Percentiles rank a stretch among this genome's conserved stretches.
phyloP scores from a whole-genome alignment of 2,329 filamentous ascomycete species.

The Scolecobasidium constrictum region DNA sequence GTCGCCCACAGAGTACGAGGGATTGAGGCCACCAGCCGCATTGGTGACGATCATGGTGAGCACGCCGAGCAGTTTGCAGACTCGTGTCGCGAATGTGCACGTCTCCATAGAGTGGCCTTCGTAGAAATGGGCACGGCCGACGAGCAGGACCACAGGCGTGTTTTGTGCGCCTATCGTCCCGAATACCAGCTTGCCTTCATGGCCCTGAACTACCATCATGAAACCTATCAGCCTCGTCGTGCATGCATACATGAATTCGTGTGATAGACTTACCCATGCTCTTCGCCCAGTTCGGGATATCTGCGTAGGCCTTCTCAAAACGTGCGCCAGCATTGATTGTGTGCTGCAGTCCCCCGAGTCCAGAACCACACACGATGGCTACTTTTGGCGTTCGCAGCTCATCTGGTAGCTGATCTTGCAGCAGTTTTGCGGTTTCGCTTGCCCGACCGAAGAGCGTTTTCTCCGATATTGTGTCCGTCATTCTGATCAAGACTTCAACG shows the following conservation, averaged over 20 bases:
- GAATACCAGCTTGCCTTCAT: conserved; percentile 56
- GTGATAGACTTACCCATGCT: conserved; percentile 48
- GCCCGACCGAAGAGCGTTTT: conserved; percentile 31
- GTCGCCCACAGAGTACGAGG: conserved; percentile 53
- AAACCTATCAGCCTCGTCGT: neutral
- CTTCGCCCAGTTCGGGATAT: conserved; percentile 50
- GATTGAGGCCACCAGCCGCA: conserved; percentile 54
- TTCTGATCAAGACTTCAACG: too few relatives aligned
- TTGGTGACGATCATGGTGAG: conserved; percentile 55
- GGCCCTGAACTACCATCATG: conserved; percentile 37
- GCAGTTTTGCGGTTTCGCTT: conserved; percentile 38
- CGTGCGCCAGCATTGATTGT: conserved; percentile 40
- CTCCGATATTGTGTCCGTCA: neutral
- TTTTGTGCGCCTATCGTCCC: conserved; percentile 43
- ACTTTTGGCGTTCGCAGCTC: conserved; percentile 42
- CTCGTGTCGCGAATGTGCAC: conserved; percentile 52
- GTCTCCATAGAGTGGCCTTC: conserved; percentile 54
- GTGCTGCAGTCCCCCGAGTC: conserved; percentile 49
- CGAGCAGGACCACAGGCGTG: conserved; percentile 50
- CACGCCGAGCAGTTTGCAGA: conserved; percentile 52
- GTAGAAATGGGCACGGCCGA: conserved; percentile 57
- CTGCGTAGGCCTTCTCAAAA: conserved; percentile 44
- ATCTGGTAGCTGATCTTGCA: conserved; percentile 39
- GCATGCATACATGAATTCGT: neutral
- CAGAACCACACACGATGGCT: conserved; percentile 55